phyloP scores from a whole-genome alignment of 306 rosid genomes.

The Ziziphus jujuba region DNA sequence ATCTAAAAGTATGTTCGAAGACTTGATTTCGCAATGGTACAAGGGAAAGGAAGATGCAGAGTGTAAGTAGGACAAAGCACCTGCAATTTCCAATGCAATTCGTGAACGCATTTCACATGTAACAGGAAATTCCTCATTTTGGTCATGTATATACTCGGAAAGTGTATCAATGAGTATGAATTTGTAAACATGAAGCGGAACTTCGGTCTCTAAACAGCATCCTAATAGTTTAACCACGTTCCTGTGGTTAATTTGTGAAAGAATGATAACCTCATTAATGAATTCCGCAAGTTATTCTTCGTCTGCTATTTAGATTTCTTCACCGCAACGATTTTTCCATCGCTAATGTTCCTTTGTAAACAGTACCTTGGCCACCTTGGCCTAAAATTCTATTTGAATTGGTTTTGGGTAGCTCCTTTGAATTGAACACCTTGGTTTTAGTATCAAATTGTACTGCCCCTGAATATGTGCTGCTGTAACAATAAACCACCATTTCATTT shows the following conservation, averaged over 20 bases:
- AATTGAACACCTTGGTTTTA: slow-evolving; percentile 7
- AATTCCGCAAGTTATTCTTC: slow-evolving; percentile 1
- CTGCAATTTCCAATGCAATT: slow-evolving; percentile 10
- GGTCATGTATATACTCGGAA: background rate
- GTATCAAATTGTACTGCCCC: background rate
- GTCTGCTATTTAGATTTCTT: slow-evolving; percentile 21
- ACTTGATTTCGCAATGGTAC: slow-evolving; percentile 27
- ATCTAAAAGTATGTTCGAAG: slow-evolving; percentile 18
- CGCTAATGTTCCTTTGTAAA: slow-evolving; percentile 23
- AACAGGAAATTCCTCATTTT: background rate
- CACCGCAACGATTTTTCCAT: slow-evolving; percentile 22
- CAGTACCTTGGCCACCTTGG: slow-evolving; percentile 31
- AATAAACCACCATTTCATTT: slow-evolving; percentile 24
- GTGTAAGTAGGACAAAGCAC: slow-evolving; percentile 23
- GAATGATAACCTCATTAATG: slow-evolving; percentile 20
- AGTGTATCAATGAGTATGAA: slow-evolving; percentile 12
- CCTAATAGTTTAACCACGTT: slow-evolving; percentile 19
- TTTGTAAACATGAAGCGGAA: slow-evolving; percentile 14
- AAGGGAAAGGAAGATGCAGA: slow-evolving; percentile 9
- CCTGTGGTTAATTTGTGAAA: slow-evolving; percentile 20
- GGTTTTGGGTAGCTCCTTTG: slow-evolving; percentile 9
- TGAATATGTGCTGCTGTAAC: slow-evolving; percentile 7
- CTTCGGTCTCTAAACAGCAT: slow-evolving; percentile 20
- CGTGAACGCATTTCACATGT: slow-evolving; percentile 12
- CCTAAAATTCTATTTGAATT: slow-evolving; percentile 25